These are phyloP conservation scores for Sclerotiophoma versabilis DNA, from an alignment of 2,329 filamentous ascomycete species.

Conservation along the genomic window DNA sequence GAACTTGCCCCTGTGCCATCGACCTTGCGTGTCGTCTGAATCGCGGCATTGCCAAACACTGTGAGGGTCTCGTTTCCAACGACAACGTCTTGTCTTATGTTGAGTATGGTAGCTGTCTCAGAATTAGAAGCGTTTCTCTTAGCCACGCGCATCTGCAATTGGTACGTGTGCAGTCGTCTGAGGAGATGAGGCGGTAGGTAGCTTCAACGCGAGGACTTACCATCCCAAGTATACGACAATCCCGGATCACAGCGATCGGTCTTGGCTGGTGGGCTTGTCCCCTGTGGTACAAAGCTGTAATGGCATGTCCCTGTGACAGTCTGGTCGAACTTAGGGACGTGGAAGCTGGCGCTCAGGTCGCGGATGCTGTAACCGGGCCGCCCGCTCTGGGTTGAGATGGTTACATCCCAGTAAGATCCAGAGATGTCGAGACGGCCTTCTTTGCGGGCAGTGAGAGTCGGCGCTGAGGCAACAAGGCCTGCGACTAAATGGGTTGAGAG, in stretches of 20 bases:
- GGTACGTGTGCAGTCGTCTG: too few species aligned
- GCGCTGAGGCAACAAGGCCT: conserved; percentile 5
- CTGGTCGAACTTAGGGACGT: conserved; percentile 4
- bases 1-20: background rate
- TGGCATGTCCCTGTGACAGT: conserved; percentile 9
- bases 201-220: conserved; percentile 3
- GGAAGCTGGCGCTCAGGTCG: conserved; percentile 13
- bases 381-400: conserved; percentile 14
- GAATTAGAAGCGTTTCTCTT: background rate
- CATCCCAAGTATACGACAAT: conserved; percentile 18
- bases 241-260: conserved; percentile 13
- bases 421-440: conserved; percentile 4
- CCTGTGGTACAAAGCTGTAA: conserved; percentile 25
- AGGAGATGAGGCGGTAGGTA: too few species aligned
- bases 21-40: background rate
- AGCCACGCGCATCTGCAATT: background rate
- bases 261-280: conserved; percentile 12
- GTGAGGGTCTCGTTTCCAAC: background rate
- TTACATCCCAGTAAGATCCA: conserved; percentile 23
- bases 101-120: background rate
- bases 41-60: background rate
- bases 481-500: conserved; percentile 9
- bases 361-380: conserved; percentile 19
- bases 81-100: background rate
- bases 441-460: conserved; percentile 4